Conservation (phyloP, 2,329 filamentous ascomycete species). For the Talaromyces islandicus region DNA sequence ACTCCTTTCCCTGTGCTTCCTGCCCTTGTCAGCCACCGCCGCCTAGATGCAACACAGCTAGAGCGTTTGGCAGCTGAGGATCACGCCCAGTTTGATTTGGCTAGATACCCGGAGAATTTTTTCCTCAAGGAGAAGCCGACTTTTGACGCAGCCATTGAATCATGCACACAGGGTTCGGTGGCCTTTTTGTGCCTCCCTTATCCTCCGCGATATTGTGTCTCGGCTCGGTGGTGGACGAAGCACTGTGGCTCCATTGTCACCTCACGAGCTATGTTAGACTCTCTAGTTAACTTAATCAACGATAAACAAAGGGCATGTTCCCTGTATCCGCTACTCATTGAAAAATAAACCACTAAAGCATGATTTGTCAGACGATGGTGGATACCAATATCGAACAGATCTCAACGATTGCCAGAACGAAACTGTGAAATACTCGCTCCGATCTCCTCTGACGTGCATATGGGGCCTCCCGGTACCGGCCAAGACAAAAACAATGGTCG, state of each 20-base stretch:
- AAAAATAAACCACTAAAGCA: neutral
- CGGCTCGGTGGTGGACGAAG: conserved; percentile 33
- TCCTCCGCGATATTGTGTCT: conserved; percentile 28
- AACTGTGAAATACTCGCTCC: conserved; percentile 27
- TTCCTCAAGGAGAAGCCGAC: conserved; percentile 21
- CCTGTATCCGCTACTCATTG: neutral
- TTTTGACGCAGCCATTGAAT: conserved; percentile 35
- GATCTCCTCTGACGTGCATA: conserved; percentile 30
- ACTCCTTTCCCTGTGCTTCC: neutral
- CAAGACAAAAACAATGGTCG: conserved; percentile 40
- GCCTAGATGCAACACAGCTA: conserved; percentile 15
- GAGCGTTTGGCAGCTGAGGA: conserved; percentile 13
- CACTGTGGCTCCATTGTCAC: conserved; percentile 40
- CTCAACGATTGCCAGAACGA: conserved; percentile 32
- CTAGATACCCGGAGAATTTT: conserved; percentile 27
- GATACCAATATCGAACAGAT: conserved; percentile 22
- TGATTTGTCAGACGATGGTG: neutral
- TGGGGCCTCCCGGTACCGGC: conserved; percentile 45
- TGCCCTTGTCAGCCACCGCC: conserved; percentile 1
- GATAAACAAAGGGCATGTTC: neutral
- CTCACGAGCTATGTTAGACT: conserved; percentile 14
- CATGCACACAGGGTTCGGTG: conserved; percentile 22
- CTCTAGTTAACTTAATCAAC: neutral
- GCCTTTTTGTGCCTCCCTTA: conserved; percentile 35
- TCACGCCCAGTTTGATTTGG: conserved; percentile 32